phyloP scores from a whole-genome alignment of 441 rosid species.

The Syzygium syzygioides region DNA sequence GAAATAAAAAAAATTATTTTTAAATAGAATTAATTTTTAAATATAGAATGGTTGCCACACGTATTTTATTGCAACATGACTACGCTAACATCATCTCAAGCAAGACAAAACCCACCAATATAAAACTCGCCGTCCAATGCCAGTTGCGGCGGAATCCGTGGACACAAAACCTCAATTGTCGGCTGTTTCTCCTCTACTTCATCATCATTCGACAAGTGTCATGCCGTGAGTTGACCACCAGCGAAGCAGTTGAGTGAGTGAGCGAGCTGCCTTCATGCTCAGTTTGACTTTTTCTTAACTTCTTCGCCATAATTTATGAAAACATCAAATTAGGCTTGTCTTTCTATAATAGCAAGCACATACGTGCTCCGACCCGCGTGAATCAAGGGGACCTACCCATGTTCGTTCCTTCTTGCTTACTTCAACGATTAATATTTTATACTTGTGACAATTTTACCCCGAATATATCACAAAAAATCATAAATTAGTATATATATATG shows the following conservation, averaged over 20 bases:
- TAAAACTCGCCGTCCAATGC: not conserved
- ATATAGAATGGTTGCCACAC: too few species aligned
- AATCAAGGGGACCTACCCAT: not conserved
- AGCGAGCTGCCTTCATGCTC: not conserved
- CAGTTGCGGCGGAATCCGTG: not conserved
- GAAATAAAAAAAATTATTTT: too few species aligned
- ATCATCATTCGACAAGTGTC: not conserved
- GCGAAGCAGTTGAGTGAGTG: not conserved
- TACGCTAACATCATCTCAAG: not conserved
- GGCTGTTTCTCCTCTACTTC: not conserved
- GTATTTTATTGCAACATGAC: accelerated
- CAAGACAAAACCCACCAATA: not conserved
- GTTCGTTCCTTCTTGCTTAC: not conserved
- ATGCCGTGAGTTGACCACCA: not conserved
- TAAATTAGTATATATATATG: too few species aligned
- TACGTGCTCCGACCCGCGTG: not conserved
- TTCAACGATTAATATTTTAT: too few species aligned
- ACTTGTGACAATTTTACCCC: too few species aligned
- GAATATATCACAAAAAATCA: too few species aligned
- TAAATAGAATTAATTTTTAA: too few species aligned
- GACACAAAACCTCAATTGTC: not conserved
- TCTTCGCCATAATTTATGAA: not conserved
- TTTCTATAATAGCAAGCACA: not conserved
- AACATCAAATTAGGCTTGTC: not conserved
- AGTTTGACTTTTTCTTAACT: not conserved